Base-by-base conservation (phyloP, 2,329 filamentous ascomycete species). In the Keithomyces neogunnii region DNA sequence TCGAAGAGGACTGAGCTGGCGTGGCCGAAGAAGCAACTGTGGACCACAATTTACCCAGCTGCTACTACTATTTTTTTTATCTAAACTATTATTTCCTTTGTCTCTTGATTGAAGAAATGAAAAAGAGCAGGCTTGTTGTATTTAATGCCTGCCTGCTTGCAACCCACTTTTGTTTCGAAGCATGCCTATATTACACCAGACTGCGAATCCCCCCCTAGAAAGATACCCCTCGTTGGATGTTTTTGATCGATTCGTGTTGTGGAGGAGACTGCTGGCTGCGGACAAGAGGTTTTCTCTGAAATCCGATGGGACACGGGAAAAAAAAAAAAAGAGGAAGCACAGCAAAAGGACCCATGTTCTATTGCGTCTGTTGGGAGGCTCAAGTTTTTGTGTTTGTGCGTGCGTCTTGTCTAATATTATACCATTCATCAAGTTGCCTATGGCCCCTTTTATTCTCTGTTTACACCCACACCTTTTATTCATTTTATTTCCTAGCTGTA, bases 1-100 rank as follows among this genome's bases (percentile, higher is more conserved):
- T 80, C 57, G 76, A 78, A 56, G 74, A 79, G 59, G 70, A 73
- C 54, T 69, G 55, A 62, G 53, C 42, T 19, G 19, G 19, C 19
- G 19, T 29, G 26, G 3, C 29, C 30, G 26, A 29, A 19, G 28
- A 11, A 44, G 40, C 40, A 30, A 44, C 40, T 44, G 40, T 19
- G 26, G 40, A 11, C 30, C 7, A 30, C 30, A 30, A 10, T 26
- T 29, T 42, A 30, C 10, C 10, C 40, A 29, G 13, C 40, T 9
- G 28, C 40, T 10, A n/a, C 8, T 29, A 7, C 28, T 19, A 30
- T 39, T 10, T 45, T 42, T 42, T 7, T 42, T 31, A 6, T 31
- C 40, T 11, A 8, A n/a, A 33, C 40, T 8, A 10, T n/a, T 39
- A 19, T 48, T 45, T 48, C 47, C 44, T 50, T 47, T 50, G 45